Conservation (phyloP, 768 basidiomycete genomes). For the Dictyophora rubrovolvata region DNA sequence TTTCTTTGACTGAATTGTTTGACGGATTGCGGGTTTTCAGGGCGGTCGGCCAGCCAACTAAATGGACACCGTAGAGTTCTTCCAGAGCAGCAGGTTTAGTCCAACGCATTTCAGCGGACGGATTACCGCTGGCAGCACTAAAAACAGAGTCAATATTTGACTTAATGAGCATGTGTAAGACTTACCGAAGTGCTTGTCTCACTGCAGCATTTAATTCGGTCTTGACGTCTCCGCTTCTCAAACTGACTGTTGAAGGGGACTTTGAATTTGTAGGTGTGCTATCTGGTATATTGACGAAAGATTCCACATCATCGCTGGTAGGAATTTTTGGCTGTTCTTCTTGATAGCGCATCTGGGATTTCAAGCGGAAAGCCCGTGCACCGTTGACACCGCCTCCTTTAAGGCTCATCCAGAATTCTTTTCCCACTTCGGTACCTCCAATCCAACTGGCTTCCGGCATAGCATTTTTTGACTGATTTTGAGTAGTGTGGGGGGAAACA, state of each 20-base stretch:
- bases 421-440: conserved; percentile 48
- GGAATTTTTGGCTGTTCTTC: not conserved
- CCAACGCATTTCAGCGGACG: conserved; percentile 70
- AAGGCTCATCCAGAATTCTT: conserved; percentile 58
- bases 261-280: conserved; percentile 2
- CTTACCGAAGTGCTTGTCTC: conserved; percentile 45
- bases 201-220: conserved; percentile 45
- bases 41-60: conserved; percentile 54
- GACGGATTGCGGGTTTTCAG: conserved; percentile 58
- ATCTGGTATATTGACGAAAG: not conserved
- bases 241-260: conserved; percentile 17
- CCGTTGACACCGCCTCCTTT: conserved; percentile 50
- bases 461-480: conserved; percentile 15
- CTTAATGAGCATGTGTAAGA: not conserved
- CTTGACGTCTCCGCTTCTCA: conserved; percentile 27
- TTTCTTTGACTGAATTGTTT: conserved; percentile 6
- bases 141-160: not conserved
- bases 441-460: conserved; percentile 44
- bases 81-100: conserved; percentile 50
- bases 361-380: conserved; percentile 42
- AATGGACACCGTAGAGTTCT: conserved; percentile 40
- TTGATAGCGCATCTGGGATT: conserved; percentile 3
- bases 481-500: conserved; percentile 32
- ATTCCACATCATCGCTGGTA: not conserved
- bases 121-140: conserved; percentile 47